These are phyloP conservation scores for Avicennia marina DNA, from an alignment of 257 asterid species.

Conservation along the genomic window DNA sequence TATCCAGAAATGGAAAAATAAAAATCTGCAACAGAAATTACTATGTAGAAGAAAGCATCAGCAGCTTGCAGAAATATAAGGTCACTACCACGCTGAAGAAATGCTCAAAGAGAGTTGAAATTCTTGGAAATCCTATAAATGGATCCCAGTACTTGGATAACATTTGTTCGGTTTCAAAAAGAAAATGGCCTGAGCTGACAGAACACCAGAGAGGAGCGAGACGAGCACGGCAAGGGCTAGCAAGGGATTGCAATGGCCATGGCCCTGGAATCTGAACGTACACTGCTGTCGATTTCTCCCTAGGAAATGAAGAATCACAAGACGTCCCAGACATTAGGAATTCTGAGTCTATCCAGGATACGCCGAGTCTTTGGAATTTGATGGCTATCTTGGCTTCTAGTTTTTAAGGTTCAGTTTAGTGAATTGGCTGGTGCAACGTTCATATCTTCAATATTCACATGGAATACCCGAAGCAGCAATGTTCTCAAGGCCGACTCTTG, in stretches of 20 bases:
- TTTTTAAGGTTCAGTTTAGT: too few relatives aligned
- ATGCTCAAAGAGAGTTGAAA: conserved; percentile 70
- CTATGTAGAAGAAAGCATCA: conserved; percentile 14
- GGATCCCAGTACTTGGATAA: conserved; percentile 16
- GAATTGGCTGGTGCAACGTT: too few relatives aligned
- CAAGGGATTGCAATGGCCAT: conserved; percentile 55
- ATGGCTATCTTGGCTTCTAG: too few relatives aligned
- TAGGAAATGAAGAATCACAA: conserved; percentile 72
- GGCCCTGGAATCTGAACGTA: conserved; percentile 77
- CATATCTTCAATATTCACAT: too few relatives aligned
- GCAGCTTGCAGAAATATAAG: conserved; percentile 20
- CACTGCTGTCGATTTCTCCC: conserved; percentile 70
- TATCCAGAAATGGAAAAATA: conserved; percentile 51
- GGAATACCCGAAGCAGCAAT: too few relatives aligned
- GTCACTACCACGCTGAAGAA: conserved; percentile 36
- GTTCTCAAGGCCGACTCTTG: too few relatives aligned
- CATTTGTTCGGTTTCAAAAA: conserved; percentile 29
- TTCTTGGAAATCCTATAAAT: conserved; percentile 22
- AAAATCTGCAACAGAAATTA: conserved; percentile 37
- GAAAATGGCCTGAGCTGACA: conserved; percentile 52
- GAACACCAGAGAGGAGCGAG: conserved; percentile 84
- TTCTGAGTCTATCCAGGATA: conserved; percentile 37
- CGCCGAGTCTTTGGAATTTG: too few relatives aligned
- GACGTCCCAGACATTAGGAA: conserved; percentile 51
- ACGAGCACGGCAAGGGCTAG: conserved; percentile 72